These are phyloP conservation scores for Amanita jacksonii DNA, from an alignment of 768 basidiomycete genomes.

Conservation along the genomic window DNA sequence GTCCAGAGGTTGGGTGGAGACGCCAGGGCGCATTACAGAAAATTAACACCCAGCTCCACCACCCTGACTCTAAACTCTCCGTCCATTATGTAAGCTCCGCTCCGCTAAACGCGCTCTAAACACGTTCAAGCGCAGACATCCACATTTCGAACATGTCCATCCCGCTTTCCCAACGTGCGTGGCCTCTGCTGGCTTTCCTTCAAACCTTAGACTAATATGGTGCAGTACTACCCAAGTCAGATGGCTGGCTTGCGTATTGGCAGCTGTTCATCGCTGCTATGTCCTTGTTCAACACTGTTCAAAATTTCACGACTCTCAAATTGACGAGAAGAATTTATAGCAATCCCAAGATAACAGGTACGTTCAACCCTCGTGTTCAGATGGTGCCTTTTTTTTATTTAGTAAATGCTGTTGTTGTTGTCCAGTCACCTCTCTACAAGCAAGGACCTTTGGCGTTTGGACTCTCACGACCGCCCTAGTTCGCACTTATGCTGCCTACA, in stretches of 20 bases:
- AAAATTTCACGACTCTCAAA: constrained; percentile 72
- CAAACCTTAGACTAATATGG: constrained; percentile 6
- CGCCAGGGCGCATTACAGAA: constrained; percentile 11
- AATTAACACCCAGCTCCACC: constrained; percentile 1
- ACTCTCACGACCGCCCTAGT: constrained; percentile 80
- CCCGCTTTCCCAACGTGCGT: constrained; percentile 7
- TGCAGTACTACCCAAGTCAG: constrained; percentile 52
- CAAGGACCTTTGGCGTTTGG: constrained; percentile 88
- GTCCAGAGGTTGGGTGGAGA: constrained; percentile 6
- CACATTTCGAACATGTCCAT: neutral
- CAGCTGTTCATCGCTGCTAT: constrained; percentile 71
- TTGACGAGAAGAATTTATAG: constrained; percentile 75
- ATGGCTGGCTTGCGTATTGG: constrained; percentile 80
- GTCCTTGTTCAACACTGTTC: constrained; percentile 78
- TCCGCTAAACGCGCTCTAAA: constrained; percentile 3
- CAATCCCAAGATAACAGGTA: constrained; percentile 30
- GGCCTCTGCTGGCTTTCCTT: constrained; percentile 1
- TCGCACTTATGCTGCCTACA: constrained; percentile 81
- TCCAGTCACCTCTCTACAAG: constrained; percentile 78
- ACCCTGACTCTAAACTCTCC: constrained; percentile 1
- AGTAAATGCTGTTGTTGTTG: no score
- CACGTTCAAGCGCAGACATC: neutral
- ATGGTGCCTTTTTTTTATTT: no score
- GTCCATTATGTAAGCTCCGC: constrained; percentile 8
- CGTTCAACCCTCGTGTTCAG: constrained; percentile 7